These are phyloP conservation scores for Sclerotinia borealis DNA, from an alignment of 2,329 filamentous ascomycete genomes.

Conservation along the genomic window DNA sequence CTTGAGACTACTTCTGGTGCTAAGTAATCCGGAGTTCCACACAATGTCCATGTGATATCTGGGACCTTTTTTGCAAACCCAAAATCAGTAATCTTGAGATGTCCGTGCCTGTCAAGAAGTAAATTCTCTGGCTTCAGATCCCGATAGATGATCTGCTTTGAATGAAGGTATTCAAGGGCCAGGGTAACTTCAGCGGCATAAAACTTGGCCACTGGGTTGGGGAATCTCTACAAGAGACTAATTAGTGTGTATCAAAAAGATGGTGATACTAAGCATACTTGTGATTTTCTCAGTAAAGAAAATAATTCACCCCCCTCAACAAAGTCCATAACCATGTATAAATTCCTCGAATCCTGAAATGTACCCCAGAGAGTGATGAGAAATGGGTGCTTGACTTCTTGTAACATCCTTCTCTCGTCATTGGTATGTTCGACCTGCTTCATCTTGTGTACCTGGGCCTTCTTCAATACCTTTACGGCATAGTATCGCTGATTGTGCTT, in stretches of 20 bases:
- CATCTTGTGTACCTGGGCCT: conserved; percentile 98
- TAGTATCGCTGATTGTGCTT: conserved; percentile 98
- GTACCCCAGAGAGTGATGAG: conserved; percentile 97
- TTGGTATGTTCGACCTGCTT: conserved; percentile 99
- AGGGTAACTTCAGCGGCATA: conserved; percentile 97
- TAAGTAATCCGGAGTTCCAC: conserved; percentile 94
- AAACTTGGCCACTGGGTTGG: conserved; percentile 97
- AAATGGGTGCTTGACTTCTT: conserved; percentile 96
- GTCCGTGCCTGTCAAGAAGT: conserved; percentile 84
- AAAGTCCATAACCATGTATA: conserved; percentile 99
- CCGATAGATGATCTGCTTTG: conserved; percentile 93
- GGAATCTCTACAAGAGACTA: conserved; percentile 65
- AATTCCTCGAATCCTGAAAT: conserved; percentile 88
- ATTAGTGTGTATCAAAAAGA: conserved; percentile 12
- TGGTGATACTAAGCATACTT: conserved; percentile 43
- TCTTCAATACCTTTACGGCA: conserved; percentile 97
- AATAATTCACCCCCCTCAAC: conserved; percentile 98
- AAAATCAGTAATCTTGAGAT: conserved; percentile 97
- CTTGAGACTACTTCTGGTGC: conserved; percentile 98
- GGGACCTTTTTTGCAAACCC: conserved; percentile 97
- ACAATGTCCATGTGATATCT: conserved; percentile 98
- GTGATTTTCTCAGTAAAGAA: conserved; percentile 87
- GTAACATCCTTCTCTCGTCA: conserved; percentile 92
- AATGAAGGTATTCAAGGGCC: conserved; percentile 90
- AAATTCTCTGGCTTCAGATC: conserved; percentile 95